Evolutionary conservation across 257 asterid genomes (phyloP).

Genomic region (Echites panduratus): DNA sequence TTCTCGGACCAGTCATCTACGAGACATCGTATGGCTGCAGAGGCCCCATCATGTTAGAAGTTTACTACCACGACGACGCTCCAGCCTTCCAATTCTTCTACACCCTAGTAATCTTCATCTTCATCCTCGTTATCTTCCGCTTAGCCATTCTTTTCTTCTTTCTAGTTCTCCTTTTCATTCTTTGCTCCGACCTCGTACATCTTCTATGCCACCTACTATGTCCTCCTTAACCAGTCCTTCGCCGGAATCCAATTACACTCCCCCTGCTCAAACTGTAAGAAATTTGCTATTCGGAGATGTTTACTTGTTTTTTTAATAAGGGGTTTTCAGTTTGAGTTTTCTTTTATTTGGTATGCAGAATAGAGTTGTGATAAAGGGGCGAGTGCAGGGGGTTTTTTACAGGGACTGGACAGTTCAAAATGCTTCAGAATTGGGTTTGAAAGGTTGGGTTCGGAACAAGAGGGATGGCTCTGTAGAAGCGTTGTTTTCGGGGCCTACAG

Average conservation of each 20-base stretch:
- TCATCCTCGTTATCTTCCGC: constrained; percentile 23
- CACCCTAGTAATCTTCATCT: constrained; percentile 13
- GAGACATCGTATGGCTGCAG: constrained; percentile 8
- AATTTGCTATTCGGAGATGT: background rate
- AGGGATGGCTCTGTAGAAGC: constrained; percentile 91
- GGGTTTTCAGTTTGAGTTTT: too few species aligned
- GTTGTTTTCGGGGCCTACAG: constrained; percentile 61
- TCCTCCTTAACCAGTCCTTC: constrained; percentile 20
- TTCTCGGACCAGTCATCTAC: constrained; percentile 8
- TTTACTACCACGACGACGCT: constrained; percentile 4
- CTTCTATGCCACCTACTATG: constrained; percentile 24
- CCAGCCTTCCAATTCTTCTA: constrained; percentile 19
- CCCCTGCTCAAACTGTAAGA: constrained; percentile 51
- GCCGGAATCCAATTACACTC: constrained; percentile 10
- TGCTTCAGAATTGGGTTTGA: constrained; percentile 68
- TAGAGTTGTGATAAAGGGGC: constrained; percentile 66
- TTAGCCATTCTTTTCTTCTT: constrained; percentile 23
- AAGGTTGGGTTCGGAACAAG: constrained; percentile 94
- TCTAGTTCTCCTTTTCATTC: constrained; percentile 26
- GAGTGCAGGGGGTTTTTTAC: constrained; percentile 92
- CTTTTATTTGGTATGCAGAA: constrained; percentile 31
- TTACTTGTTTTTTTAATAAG: background rate
- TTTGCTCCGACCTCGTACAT: constrained; percentile 26
- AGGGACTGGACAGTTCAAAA: constrained; percentile 81
- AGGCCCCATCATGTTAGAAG: background rate